Evolutionary conservation across 139 green algal genomes (phyloP).

Genomic region (Tetradesmus lagerheimii): DNA sequence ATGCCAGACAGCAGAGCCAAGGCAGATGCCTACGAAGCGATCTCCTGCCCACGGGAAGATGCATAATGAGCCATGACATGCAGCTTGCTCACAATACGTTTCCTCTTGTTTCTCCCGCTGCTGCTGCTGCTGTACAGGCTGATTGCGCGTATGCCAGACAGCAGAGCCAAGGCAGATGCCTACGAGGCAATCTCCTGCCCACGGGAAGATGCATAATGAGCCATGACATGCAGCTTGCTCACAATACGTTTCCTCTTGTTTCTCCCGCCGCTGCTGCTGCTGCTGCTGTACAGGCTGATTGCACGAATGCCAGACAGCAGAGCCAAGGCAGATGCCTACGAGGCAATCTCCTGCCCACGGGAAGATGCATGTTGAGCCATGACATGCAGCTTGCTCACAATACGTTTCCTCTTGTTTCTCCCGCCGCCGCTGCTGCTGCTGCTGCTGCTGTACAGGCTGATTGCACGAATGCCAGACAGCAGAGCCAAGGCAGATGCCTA

Average conservation of each 20-base stretch:
- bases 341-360: slow-evolving; percentile 54
- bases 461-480: slow-evolving; percentile 66
- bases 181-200: slow-evolving; percentile 58
- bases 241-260: too few species aligned
- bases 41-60: too few species aligned
- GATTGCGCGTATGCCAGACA: slow-evolving; percentile 67
- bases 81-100: too few species aligned
- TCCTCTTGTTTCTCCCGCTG: too few species aligned
- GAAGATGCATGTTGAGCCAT: too few species aligned
- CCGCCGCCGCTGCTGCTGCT: background rate
- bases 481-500: slow-evolving; percentile 73
- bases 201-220: too few species aligned
- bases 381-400: too few species aligned
- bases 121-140: slow-evolving; percentile 57
- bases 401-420: too few species aligned
- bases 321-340: slow-evolving; percentile 73
- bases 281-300: slow-evolving; percentile 62
- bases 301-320: slow-evolving; percentile 63
- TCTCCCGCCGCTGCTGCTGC: background rate
- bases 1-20: slow-evolving; percentile 70
- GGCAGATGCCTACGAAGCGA: slow-evolving; percentile 74
- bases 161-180: slow-evolving; percentile 68
- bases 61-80: slow-evolving; percentile 61
- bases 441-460: slow-evolving; percentile 57
- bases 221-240: too few species aligned